Evolutionary conservation across 305 asterid species (phyloP).

Genomic region (Striga hermonthica): DNA sequence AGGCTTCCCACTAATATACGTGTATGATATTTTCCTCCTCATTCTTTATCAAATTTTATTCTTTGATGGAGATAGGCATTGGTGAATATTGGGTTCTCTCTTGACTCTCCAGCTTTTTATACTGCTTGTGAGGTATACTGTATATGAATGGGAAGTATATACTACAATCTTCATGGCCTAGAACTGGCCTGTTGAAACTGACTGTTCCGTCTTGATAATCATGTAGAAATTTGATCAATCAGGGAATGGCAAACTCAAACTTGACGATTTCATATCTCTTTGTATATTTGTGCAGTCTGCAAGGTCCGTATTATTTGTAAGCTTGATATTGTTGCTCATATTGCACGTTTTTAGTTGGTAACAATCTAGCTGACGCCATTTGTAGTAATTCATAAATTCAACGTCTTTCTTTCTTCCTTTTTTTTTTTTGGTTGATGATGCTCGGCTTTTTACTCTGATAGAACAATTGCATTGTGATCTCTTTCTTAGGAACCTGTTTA

Average conservation of each 20-base stretch:
- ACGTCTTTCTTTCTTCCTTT: no score
- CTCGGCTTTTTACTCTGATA: neutral
- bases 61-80: slow-evolving; percentile 50
- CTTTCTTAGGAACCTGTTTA: slow-evolving; percentile 59
- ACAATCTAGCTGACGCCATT: no score
- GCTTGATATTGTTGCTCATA: slow-evolving; percentile 1
- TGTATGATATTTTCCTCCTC: neutral
- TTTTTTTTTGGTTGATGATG: neutral
- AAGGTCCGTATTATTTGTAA: slow-evolving; percentile 41
- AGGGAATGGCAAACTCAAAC: slow-evolving; percentile 67
- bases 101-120: slow-evolving; percentile 80
- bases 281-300: slow-evolving; percentile 84
- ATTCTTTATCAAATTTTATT: neutral
- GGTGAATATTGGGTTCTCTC: slow-evolving; percentile 64
- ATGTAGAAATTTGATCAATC: slow-evolving; percentile 73
- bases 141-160: slow-evolving; percentile 14
- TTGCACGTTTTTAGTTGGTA: slow-evolving; percentile 24
- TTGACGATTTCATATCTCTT: slow-evolving; percentile 70
- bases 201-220: slow-evolving; percentile 23
- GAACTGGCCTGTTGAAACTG: slow-evolving; percentile 17
- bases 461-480: slow-evolving; percentile 9
- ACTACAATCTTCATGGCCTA: slow-evolving; percentile 6
- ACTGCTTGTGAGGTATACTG: slow-evolving; percentile 92
- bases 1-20: slow-evolving; percentile 19
- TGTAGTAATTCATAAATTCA: no score